Base-by-base conservation (phyloP, 495 filamentous ascomycete genomes). In the Parathielavia appendiculata region DNA sequence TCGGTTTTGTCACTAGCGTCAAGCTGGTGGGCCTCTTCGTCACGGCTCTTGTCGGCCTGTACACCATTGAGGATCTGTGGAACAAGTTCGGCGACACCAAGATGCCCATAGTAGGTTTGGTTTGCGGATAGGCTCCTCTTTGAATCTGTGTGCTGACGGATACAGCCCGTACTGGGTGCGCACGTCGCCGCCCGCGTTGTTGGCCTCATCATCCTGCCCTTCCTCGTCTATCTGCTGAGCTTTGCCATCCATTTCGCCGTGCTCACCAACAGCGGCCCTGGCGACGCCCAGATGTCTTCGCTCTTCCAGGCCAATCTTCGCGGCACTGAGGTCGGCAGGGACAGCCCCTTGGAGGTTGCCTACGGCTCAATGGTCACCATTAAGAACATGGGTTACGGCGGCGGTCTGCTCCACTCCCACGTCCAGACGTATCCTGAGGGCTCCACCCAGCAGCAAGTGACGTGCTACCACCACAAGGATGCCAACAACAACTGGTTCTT, bases 401-500 rank as follows among this genome's bases (percentile, higher is more conserved):
- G 93, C 68, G 93, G 93, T 62, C 83, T 98, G n/a, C 83, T 98
- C 51, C 93, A 98, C 75, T 40, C 90, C 38, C 95, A 97, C 76
- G 84, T 97, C 61, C 93, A 98, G 73, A 78, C 92, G 14, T 98
- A 88, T 65, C 93, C 93, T 0, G 95, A 98, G 72, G 93, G 93
- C 34, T 97, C 95, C 14, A 72, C 72, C 8, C 93, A 98, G 73
- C 95, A 98, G 66, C 93, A 98, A 72, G 87, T 98, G 54, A 98
- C 93, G 34, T 98, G 93, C 76, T 98, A 98, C 70, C 93, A 98
- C 72, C 93, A 98, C 78, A 98, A 98, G 69, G 93, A 98, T 81
- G 83, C 93, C 64, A 98, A 98, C 78, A 98, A 98, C 66, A 95
- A 98, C 74, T 98, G 93, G 93, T 97, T 92, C 73, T 95, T 98